Conservation (phyloP, 257 asterid genomes). For the Primulina tabacum region DNA sequence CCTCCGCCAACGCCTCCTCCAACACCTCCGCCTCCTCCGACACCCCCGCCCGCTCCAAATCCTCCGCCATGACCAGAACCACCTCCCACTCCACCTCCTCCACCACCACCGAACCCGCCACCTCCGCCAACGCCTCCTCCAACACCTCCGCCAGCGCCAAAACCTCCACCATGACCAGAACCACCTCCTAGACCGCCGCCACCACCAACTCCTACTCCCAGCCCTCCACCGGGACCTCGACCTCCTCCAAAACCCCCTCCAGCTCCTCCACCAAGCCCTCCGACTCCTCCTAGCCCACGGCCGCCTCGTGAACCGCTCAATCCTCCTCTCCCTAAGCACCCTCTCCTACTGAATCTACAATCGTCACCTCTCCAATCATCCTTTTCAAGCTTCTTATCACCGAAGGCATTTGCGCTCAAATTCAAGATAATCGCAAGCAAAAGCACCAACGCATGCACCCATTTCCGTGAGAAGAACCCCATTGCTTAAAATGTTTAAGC, state of each 20-base stretch:
- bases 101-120: background rate
- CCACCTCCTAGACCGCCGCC: background rate
- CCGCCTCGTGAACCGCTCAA: slow-evolving; percentile 2
- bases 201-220: background rate
- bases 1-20: background rate
- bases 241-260: background rate
- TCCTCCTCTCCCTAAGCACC: slow-evolving; percentile 14
- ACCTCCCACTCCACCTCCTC: background rate
- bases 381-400: background rate
- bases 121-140: background rate
- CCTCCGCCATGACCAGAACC: background rate
- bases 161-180: background rate
- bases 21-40: background rate
- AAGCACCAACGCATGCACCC: background rate
- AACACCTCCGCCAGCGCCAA: background rate
- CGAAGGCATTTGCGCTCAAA: background rate
- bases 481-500: background rate
- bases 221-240: too few relatives aligned
- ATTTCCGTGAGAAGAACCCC: background rate
- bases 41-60: background rate
- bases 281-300: slow-evolving; percentile 3
- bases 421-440: background rate
- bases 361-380: background rate
- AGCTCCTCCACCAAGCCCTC: too few relatives aligned
- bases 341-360: background rate